Evolutionary conservation across 148 eudicot species (phyloP).

Genomic region (Euryodendron excelsum): DNA sequence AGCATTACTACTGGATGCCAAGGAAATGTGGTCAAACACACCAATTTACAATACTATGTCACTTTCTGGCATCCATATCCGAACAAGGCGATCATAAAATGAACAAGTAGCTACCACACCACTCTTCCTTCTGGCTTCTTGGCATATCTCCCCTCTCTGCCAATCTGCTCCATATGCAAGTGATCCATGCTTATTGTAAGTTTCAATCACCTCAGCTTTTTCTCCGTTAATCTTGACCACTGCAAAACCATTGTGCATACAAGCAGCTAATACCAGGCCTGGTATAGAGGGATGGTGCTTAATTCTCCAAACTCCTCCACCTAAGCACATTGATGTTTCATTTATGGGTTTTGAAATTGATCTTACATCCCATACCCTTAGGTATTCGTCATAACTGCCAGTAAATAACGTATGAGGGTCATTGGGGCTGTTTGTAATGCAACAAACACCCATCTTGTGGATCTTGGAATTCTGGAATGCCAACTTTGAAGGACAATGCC

Average conservation of each 20-base stretch:
- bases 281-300: constrained; percentile 67
- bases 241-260: constrained; percentile 96
- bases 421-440: constrained; percentile 71
- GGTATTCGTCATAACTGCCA: constrained; percentile 81
- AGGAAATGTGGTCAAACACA: not conserved
- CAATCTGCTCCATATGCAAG: constrained; percentile 99
- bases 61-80: constrained; percentile 67
- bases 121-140: constrained; percentile 35
- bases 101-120: constrained; percentile 82
- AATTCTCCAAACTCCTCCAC: constrained; percentile 98
- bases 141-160: constrained; percentile 53
- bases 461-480: constrained; percentile 72
- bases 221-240: constrained; percentile 49
- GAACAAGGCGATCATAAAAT: constrained; percentile 79
- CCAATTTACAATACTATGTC: constrained; percentile 22
- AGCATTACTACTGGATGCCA: not conserved
- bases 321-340: constrained; percentile 62
- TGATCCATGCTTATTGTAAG: constrained; percentile 63
- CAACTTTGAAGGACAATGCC: constrained; percentile 42
- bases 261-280: constrained; percentile 68
- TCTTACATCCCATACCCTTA: constrained; percentile 86
- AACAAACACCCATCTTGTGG: constrained; percentile 87
- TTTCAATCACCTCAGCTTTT: constrained; percentile 55
- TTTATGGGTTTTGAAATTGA: constrained; percentile 61
- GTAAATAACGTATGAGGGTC: constrained; percentile 64